Conservation (phyloP, 495 filamentous ascomycete genomes). For the Tuber indicum region DNA sequence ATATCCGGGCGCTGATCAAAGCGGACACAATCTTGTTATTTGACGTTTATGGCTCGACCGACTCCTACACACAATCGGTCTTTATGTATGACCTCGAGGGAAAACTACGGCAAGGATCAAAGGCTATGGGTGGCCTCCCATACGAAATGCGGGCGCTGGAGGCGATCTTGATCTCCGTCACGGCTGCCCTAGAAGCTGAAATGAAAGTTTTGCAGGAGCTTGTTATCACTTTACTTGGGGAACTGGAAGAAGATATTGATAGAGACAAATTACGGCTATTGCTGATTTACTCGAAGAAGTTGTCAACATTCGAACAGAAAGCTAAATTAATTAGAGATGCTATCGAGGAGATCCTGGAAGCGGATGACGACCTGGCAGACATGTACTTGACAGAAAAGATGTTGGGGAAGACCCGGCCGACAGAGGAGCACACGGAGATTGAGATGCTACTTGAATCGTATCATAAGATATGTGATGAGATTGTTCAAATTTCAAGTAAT, state of each 20-base stretch:
- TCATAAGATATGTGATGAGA: slow-evolving; percentile 95
- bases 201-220: slow-evolving; percentile 89
- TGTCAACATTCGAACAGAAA: slow-evolving; percentile 96
- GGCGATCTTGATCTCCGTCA: slow-evolving; percentile 74
- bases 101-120: slow-evolving; percentile 54
- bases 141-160: slow-evolving; percentile 73
- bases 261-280: slow-evolving; percentile 84
- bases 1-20: slow-evolving; percentile 90
- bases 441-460: slow-evolving; percentile 96
- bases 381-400: slow-evolving; percentile 93
- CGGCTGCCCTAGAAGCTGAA: slow-evolving; percentile 79
- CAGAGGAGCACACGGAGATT: slow-evolving; percentile 90
- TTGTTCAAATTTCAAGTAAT: slow-evolving; percentile 89
- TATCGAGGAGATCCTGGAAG: slow-evolving; percentile 93
- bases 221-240: slow-evolving; percentile 76
- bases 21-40: slow-evolving; percentile 89
- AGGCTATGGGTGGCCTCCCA: slow-evolving; percentile 52
- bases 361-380: slow-evolving; percentile 86
- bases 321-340: slow-evolving; percentile 89
- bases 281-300: slow-evolving; percentile 85
- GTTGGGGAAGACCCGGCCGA: slow-evolving; percentile 63
- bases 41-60: slow-evolving; percentile 88
- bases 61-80: slow-evolving; percentile 87
- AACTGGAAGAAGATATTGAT: slow-evolving; percentile 95
- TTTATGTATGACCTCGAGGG: slow-evolving; percentile 87